Evolutionary conservation across 345 rosid species (phyloP), one percentile per base, ranked within the genome.

Genomic region (Excoecaria agallocha): DNA sequence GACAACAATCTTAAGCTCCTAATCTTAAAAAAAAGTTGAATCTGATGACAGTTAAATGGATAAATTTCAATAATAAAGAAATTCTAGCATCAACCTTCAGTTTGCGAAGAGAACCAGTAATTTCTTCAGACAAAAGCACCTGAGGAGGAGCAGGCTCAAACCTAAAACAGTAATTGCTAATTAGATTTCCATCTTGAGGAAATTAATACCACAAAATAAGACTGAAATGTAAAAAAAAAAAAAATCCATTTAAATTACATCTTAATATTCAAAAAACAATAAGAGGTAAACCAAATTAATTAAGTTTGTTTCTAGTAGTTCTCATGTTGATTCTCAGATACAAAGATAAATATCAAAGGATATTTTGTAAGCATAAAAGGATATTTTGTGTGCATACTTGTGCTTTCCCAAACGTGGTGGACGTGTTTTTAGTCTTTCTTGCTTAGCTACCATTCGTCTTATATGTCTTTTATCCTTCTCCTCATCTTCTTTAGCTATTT

Each of bases 331-430:
- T 25, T 15, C 39, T 25, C 50, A 12, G 45, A 17, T 8, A 45
- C 19, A 45, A 3, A 30, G n/a, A 66, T 22, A 39, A n/a, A 1
- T 41, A 48, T 17, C 17, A 20, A 50, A 62, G 61, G 16, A 15
- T 48, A 43, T 57, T n/a, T n/a, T n/a, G n/a, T n/a, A n/a, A n/a
- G n/a, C n/a, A n/a, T n/a, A n/a, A n/a, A n/a, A n/a, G n/a, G n/a
- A n/a, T n/a, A n/a, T n/a, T n/a, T 38, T 13, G 55, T 12, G 12
- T 30, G 70, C 89, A 67, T 93, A 89, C 99, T 87, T 95, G 91
- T 91, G 91, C 87, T 89, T 93, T 76, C 97, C 99, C 85, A 95
- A 80, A 35, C 98, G 94, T 16, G 98, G 96, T 22, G 99, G 99
- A 51, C 93, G 77, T 11, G 78, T 70, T 85, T 87, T 93, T 16